phyloP scores from a whole-genome alignment of 1,139 yeast genomes.

The Lodderomyces pseudojiufengensis region DNA sequence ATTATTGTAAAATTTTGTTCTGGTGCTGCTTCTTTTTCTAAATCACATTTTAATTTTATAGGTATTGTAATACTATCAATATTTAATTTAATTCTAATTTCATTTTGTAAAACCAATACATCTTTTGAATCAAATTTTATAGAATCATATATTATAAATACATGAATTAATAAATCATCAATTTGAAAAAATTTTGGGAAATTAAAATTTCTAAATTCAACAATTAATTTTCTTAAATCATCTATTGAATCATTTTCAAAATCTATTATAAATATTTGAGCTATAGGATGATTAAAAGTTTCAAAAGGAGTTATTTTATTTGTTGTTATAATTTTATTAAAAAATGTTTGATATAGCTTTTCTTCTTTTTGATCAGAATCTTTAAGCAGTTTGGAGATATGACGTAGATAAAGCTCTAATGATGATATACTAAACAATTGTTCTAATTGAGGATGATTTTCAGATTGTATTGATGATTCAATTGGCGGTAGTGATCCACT shows the following conservation, averaged over 20 bases:
- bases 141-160: slow-evolving; percentile 38
- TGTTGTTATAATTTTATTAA: slow-evolving; percentile 60
- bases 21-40: slow-evolving; percentile 10
- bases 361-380: slow-evolving; percentile 5
- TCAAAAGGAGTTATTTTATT: slow-evolving; percentile 75
- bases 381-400: slow-evolving; percentile 11
- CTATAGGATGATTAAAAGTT: slow-evolving; percentile 84
- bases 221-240: slow-evolving; percentile 35
- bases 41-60: slow-evolving; percentile 10
- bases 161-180: slow-evolving; percentile 51
- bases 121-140: slow-evolving; percentile 18
- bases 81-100: slow-evolving; percentile 25
- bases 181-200: slow-evolving; percentile 60
- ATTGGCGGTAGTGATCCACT: slow-evolving; percentile 3
- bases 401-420: slow-evolving; percentile 32
- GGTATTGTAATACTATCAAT: slow-evolving; percentile 30
- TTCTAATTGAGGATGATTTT: slow-evolving; percentile 11
- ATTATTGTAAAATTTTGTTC: slow-evolving; percentile 13
- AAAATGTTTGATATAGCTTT: slow-evolving; percentile 53
- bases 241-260: slow-evolving; percentile 47
- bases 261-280: slow-evolving; percentile 68
- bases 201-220: slow-evolving; percentile 38
- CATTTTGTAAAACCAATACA: slow-evolving; percentile 31
- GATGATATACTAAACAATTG: slow-evolving; percentile 41
- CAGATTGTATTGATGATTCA: not conserved